Conservation (phyloP, 352 stramenopile species). For the Pseudoperonospora humuli region DNA sequence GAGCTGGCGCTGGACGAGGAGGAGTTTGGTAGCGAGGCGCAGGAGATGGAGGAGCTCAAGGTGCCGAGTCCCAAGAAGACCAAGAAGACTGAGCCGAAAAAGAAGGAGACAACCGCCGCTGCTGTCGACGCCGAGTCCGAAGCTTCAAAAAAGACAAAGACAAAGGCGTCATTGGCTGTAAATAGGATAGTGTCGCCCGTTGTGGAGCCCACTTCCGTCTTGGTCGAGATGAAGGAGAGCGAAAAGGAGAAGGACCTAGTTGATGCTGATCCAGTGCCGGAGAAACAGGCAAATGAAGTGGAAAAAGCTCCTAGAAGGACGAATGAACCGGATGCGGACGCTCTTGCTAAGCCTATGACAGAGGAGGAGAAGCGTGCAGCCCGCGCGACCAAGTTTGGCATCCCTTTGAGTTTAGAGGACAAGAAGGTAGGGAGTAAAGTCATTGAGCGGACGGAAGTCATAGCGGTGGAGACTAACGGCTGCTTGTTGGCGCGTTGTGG, state of each 20-base stretch:
- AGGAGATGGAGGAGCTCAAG: constrained; percentile 59
- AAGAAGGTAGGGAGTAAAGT: constrained; percentile 45
- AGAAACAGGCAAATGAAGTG: constrained; percentile 5
- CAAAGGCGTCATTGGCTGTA: constrained; percentile 3
- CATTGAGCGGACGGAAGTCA: background rate
- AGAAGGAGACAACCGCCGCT: constrained; percentile 12
- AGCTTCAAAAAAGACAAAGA: constrained; percentile 16
- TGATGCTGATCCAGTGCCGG: constrained; percentile 2
- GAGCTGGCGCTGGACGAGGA: constrained; percentile 84
- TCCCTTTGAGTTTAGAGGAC: constrained; percentile 58
- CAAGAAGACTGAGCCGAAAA: constrained; percentile 24
- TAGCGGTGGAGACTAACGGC: background rate
- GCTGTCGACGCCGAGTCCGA: background rate
- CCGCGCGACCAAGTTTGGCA: constrained; percentile 74
- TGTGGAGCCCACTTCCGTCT: background rate
- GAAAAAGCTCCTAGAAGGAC: constrained; percentile 6
- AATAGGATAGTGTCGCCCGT: constrained; percentile 17
- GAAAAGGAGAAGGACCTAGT: constrained; percentile 8
- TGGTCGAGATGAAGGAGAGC: constrained; percentile 13
- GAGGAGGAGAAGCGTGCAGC: constrained; percentile 75
- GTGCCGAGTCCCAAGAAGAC: constrained; percentile 33
- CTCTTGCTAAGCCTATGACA: constrained; percentile 28
- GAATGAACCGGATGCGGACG: constrained; percentile 9
- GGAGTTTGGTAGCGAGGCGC: constrained; percentile 73
- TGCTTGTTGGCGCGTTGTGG: background rate